A percentile compares a stretch with the other conserved stretches of the same genome.
Conservation (phyloP, 140 eudicot species). For the Senecio squalidus region DNA sequence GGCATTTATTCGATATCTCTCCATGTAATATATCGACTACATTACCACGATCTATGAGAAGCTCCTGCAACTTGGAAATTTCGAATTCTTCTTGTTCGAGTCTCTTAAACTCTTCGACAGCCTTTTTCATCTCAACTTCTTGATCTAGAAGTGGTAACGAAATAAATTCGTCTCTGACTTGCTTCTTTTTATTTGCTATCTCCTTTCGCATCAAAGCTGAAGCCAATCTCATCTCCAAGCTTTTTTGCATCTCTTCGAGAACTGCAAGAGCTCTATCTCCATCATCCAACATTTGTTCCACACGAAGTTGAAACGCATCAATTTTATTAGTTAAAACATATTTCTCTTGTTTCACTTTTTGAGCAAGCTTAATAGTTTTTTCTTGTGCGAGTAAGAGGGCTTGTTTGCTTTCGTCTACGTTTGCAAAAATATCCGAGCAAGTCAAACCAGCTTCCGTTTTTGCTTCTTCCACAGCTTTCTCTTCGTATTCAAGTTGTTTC, state of each 20-base stretch:
- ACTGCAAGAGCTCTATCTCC: not conserved
- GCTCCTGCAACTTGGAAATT: too few relatives aligned
- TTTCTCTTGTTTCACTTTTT: slow-evolving; percentile 58
- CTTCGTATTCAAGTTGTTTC: slow-evolving; percentile 54
- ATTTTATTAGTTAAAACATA: slow-evolving; percentile 46
- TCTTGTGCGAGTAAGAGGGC: slow-evolving; percentile 46
- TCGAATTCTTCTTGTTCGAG: too few relatives aligned
- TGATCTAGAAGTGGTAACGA: too few relatives aligned
- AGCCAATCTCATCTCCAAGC: not conserved
- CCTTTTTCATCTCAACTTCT: too few relatives aligned
- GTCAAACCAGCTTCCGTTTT: slow-evolving; percentile 43
- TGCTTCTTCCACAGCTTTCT: slow-evolving; percentile 47
- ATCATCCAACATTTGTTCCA: slow-evolving; percentile 2
- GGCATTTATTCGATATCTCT: too few relatives aligned
- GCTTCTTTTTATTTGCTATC: not conserved
- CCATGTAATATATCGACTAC: too few relatives aligned
- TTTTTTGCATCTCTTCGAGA: not conserved
- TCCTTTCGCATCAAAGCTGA: not conserved
- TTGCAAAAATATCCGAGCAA: slow-evolving; percentile 27
- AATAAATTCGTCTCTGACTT: not conserved
- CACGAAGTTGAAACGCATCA: slow-evolving; percentile 67
- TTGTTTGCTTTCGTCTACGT: slow-evolving; percentile 42
- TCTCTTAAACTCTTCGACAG: too few relatives aligned
- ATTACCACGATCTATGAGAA: too few relatives aligned
- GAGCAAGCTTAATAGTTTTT: slow-evolving; percentile 68